Conservation (phyloP, 106 monocot species). For the Dioscorea zingiberensis region DNA sequence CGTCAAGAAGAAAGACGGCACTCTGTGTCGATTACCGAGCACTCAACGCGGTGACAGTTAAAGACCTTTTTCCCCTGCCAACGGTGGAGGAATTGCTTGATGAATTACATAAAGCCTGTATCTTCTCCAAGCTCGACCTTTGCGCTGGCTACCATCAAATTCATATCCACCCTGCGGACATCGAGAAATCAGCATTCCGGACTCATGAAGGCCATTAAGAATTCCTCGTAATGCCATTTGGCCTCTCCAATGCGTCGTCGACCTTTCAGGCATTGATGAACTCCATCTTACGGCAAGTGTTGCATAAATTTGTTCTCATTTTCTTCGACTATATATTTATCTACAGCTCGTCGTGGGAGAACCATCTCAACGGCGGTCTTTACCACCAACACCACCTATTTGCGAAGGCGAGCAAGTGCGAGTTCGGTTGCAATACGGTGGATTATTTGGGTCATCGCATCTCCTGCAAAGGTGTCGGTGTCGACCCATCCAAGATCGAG, state of each 20-base stretch:
- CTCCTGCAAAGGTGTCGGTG: too few relatives aligned
- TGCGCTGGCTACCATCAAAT: slow-evolving; percentile 21
- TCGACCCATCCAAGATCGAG: background rate
- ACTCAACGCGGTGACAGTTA: slow-evolving; percentile 3
- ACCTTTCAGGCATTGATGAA: too few relatives aligned
- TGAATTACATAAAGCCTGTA: slow-evolving; percentile 1
- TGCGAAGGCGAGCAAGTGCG: background rate
- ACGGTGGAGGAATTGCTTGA: slow-evolving; percentile 15
- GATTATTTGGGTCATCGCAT: background rate
- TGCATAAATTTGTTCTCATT: too few relatives aligned
- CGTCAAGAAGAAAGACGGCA: slow-evolving; percentile 13
- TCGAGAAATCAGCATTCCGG: slow-evolving; percentile 8
- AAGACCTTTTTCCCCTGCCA: slow-evolving; percentile 3
- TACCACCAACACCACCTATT: background rate
- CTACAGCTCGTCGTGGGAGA: too few relatives aligned
- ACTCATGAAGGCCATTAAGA: background rate
- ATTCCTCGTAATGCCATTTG: too few relatives aligned
- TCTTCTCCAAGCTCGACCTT: slow-evolving; percentile 22
- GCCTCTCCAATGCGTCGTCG: too few relatives aligned
- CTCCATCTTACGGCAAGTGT: too few relatives aligned
- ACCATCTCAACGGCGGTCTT: too few relatives aligned
- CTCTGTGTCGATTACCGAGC: slow-evolving; percentile 13
- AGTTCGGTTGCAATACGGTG: background rate
- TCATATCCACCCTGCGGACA: background rate
- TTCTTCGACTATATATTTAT: too few relatives aligned